Percentiles rank a stretch among this genome's conserved stretches.
These are phyloP conservation scores for Strobilomyces confusus DNA, from an alignment of 768 basidiomycete species.

Conservation along the genomic window DNA sequence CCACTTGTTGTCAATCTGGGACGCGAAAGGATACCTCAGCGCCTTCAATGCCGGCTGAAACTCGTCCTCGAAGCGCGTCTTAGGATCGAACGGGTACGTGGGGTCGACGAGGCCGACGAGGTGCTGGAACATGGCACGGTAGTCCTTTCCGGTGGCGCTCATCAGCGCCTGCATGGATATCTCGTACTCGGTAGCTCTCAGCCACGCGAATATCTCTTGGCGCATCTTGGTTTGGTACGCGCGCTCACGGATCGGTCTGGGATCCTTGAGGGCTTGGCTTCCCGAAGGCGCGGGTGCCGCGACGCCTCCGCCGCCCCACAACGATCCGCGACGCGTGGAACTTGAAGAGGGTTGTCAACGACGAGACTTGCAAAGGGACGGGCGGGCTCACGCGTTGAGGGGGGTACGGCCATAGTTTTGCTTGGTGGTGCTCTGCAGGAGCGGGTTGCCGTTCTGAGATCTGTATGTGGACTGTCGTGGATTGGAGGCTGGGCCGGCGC, in stretches of 20 bases:
- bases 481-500: conserved; percentile 41
- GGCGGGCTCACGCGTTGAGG: conserved; percentile 49
- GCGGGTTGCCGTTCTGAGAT: conserved; percentile 63
- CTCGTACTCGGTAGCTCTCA: conserved; percentile 62
- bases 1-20: conserved; percentile 80
- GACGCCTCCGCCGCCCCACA: conserved; percentile 57
- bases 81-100: conserved; percentile 51
- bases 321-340: conserved; percentile 73
- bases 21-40: conserved; percentile 76
- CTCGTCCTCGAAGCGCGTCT: conserved; percentile 73
- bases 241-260: conserved; percentile 73
- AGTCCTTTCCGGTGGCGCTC: conserved; percentile 84
- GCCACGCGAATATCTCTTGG: conserved; percentile 70
- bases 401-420: conserved; percentile 71
- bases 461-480: conserved; percentile 67
- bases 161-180: conserved; percentile 64
- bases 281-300: conserved; percentile 43
- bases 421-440: conserved; percentile 68
- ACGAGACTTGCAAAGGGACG: neutral
- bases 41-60: conserved; percentile 71
- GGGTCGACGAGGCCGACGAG: conserved; percentile 72
- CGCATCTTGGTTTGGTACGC: conserved; percentile 72
- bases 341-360: conserved; percentile 28
- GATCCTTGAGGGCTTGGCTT: conserved; percentile 63
- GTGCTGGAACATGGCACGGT: conserved; percentile 78